Base-by-base conservation (phyloP, 2,329 filamentous ascomycete species). In the Phialocephala subalpina region DNA sequence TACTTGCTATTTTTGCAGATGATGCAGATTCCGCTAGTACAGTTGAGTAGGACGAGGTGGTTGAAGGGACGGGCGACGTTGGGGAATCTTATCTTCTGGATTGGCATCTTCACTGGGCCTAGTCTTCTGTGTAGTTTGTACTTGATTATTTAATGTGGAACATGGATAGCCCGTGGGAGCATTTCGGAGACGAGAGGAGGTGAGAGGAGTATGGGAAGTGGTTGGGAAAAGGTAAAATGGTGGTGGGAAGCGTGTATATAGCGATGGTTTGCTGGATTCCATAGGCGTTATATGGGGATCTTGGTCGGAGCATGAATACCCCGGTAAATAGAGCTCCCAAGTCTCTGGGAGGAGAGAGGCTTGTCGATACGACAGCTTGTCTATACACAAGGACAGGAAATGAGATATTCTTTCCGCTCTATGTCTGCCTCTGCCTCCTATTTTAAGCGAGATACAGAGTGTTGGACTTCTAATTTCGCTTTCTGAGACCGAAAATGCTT, bases 41-140 rank as follows among this genome's bases (percentile, higher is more conserved):
- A 82, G 36, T 75, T 94, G 55, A 91, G 88, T 72, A 83, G 89
- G 68, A 92, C 89, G 1, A 87, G 83, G 69, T 87, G 89, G 80
- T 80, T 94, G 75, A 87, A 85, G 70, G 86, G 86, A 27, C 82
- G 83, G 71, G 82, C 86, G 71, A 85, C 87, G 1, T 72, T 94
- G 22, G 92, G 91, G 0, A 94, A 95, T 74, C 76, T 92, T 8
- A 82, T 93, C 2, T 94, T 94, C 73, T 95, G 92, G 92, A 74
- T 92, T 47, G 91, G 92, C 0, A 84, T 94, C n/a, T 92, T 92
- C 66, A 90, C 90, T 2, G 91, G 90, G 0, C 92, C 92, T 1
- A 92, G 90, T 77, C 76, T 92, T 45, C 74, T 89, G 27, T 88
- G 86, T 72, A 88, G 86, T 64, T 73, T 89, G 60, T 89, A 89